A percentile compares a stretch with the other conserved stretches of the same genome.
These are phyloP conservation scores for Leucocoprinus leucothites DNA, from an alignment of 768 basidiomycete species.

Conservation along the genomic window DNA sequence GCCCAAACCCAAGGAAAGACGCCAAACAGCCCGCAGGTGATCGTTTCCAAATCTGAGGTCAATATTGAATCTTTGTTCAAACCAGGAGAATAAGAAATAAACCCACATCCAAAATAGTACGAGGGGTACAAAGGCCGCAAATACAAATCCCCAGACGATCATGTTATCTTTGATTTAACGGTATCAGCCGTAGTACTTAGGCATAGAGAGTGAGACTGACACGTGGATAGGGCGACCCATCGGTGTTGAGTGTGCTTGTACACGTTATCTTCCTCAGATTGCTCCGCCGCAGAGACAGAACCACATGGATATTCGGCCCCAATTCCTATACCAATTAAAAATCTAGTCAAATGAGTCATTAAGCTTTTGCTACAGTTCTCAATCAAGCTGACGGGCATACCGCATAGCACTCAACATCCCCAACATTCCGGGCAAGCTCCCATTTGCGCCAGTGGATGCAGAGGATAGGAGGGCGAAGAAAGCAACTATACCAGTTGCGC, in stretches of 20 bases:
- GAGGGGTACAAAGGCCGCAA: conserved; percentile 78
- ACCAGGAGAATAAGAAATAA: neutral
- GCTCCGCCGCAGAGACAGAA: conserved; percentile 84
- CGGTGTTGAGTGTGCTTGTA: conserved; percentile 77
- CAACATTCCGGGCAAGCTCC: conserved; percentile 66
- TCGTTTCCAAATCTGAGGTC: conserved; percentile 61
- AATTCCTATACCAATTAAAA: conserved; percentile 85
- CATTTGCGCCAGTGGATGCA: conserved; percentile 76
- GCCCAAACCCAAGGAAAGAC: conserved; percentile 81
- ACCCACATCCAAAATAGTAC: conserved; percentile 87
- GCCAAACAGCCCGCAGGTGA: conserved; percentile 86
- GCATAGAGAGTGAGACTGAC: conserved; percentile 35
- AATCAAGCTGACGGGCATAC: conserved; percentile 29
- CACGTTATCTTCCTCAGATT: conserved; percentile 81
- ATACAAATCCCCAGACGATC: conserved; percentile 83
- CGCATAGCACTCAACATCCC: conserved; percentile 79
- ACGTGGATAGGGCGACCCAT: conserved; percentile 88
- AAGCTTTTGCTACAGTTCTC: too few relatives aligned
- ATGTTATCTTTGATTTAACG: conserved; percentile 52
- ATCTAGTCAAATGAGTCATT: conserved; percentile 40
- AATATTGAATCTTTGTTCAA: too few relatives aligned
- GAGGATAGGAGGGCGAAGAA: conserved; percentile 83
- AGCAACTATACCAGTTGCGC: conserved; percentile 78
- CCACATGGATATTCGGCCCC: conserved; percentile 92
- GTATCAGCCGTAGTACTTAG: neutral